Percentiles rank a stretch among this genome's conserved stretches.
These are phyloP conservation scores for Picochlorum sp. DNA, from an alignment of 139 green algal genomes.

Conservation along the genomic window DNA sequence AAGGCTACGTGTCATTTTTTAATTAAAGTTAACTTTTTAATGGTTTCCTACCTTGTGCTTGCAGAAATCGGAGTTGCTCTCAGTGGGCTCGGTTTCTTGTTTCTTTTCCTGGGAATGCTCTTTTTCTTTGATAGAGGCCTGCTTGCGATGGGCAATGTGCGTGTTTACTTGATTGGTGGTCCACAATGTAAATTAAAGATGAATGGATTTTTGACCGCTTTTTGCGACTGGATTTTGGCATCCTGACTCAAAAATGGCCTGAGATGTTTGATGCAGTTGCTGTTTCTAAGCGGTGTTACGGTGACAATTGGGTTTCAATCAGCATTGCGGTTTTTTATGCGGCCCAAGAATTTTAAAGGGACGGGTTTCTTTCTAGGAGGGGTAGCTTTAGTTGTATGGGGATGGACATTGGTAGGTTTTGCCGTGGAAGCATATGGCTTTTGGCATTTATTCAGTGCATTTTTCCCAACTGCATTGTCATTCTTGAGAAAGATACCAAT, in stretches of 20 bases:
- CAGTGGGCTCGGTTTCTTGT: conserved; percentile 84
- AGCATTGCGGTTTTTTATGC: conserved; percentile 80
- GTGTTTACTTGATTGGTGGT: conserved; percentile 2
- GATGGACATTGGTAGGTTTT: conserved; percentile 76
- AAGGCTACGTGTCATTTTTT: too few relatives aligned
- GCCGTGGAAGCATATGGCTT: conserved; percentile 86
- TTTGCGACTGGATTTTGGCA: not conserved
- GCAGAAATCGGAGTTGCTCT: conserved; percentile 96
- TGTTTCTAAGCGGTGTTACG: conserved; percentile 82
- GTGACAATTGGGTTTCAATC: conserved; percentile 79
- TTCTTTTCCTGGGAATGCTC: conserved; percentile 85
- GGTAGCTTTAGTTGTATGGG: conserved; percentile 68
- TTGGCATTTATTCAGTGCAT: conserved; percentile 86
- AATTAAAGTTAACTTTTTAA: too few relatives aligned
- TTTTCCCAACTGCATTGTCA: conserved; percentile 83
- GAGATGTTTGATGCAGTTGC: conserved; percentile 45
- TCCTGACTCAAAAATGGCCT: not conserved
- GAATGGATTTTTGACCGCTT: not conserved
- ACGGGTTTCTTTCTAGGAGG: conserved; percentile 77
- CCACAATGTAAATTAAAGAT: not conserved
- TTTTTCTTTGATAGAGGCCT: conserved; percentile 95
- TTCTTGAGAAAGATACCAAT: conserved; percentile 72
- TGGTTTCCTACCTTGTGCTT: not conserved
- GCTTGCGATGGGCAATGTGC: conserved; percentile 94
- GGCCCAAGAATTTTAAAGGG: conserved; percentile 77